A percentile compares a stretch with the other conserved stretches of the same genome.
Evolutionary conservation across 306 rosid genomes (phyloP).

Genomic region (Prunus padus): DNA sequence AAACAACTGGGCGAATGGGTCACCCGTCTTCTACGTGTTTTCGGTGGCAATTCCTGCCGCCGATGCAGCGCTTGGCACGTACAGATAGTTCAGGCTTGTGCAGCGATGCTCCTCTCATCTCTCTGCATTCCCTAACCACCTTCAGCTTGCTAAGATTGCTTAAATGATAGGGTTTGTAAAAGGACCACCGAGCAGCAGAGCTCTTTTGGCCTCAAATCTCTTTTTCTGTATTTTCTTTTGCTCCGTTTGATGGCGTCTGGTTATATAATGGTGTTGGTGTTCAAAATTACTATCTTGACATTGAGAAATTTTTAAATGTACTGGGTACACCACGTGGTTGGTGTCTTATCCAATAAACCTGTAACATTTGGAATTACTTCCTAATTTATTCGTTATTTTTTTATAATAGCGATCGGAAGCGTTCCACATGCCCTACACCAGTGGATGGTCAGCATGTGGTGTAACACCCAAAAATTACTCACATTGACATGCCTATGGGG

Average conservation of each 20-base stretch:
- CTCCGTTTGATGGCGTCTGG: not conserved
- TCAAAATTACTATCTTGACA: conserved; percentile 10
- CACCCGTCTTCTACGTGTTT: conserved; percentile 99
- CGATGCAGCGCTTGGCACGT: conserved; percentile 38
- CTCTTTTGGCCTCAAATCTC: not conserved
- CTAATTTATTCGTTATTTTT: too few relatives aligned
- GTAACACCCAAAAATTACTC: too few relatives aligned
- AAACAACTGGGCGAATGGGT: not conserved
- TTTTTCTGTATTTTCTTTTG: not conserved
- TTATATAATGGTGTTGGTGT: not conserved
- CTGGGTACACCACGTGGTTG: too few relatives aligned
- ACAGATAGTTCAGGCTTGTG: conserved; percentile 37
- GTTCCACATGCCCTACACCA: too few relatives aligned
- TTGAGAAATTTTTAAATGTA: too few relatives aligned
- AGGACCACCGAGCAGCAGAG: not conserved
- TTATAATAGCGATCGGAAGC: too few relatives aligned
- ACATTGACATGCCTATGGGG: not conserved
- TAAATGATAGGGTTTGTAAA: not conserved
- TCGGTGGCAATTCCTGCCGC: conserved; percentile 90
- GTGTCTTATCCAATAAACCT: too few relatives aligned
- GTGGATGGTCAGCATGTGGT: too few relatives aligned
- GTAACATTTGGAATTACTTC: too few relatives aligned
- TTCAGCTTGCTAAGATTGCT: not conserved
- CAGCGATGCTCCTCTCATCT: conserved; percentile 55
- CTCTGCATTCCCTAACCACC: conserved; percentile 72